These are phyloP conservation scores for Plantago major DNA, from an alignment of 257 asterid genomes.

Conservation along the genomic window DNA sequence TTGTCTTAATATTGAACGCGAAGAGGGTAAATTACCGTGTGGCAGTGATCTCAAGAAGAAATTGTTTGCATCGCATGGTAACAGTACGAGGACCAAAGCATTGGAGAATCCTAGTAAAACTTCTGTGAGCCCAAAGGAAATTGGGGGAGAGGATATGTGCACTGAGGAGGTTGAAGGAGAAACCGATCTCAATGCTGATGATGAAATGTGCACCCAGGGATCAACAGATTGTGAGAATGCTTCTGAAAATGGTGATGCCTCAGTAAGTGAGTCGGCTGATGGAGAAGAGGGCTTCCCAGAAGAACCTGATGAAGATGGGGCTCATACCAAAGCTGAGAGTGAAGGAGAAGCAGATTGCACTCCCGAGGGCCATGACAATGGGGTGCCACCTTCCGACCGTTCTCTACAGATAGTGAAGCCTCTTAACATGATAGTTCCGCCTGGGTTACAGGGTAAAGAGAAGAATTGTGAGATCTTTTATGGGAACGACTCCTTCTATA, in stretches of 20 bases:
- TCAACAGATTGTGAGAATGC: constrained; percentile 73
- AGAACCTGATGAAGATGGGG: constrained; percentile 61
- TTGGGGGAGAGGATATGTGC: constrained; percentile 27
- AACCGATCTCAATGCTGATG: constrained; percentile 47
- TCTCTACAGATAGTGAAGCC: constrained; percentile 58
- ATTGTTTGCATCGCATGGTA: constrained; percentile 26
- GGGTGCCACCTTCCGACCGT: constrained; percentile 35
- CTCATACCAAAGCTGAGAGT: constrained; percentile 59
- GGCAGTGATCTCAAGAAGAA: constrained; percentile 46
- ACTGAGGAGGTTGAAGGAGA: constrained; percentile 36
- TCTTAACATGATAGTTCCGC: constrained; percentile 40
- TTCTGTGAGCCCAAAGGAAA: constrained; percentile 29
- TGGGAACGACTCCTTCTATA: constrained; percentile 82
- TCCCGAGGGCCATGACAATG: constrained; percentile 51
- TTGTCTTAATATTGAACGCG: constrained; percentile 43
- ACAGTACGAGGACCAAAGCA: constrained; percentile 25
- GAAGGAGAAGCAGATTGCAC: constrained; percentile 70
- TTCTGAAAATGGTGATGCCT: constrained; percentile 62
- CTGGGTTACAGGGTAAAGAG: constrained; percentile 37
- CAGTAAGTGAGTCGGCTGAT: constrained; percentile 74
- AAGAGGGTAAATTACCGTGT: constrained; percentile 80
- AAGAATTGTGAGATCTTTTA: constrained; percentile 49
- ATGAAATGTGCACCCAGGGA: constrained; percentile 60
- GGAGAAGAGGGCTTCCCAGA: constrained; percentile 66
- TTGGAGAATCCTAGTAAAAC: constrained; percentile 28